Percentiles rank a stretch among this genome's conserved stretches.
Evolutionary conservation across 1,284 basidiomycete genomes (phyloP).

Genomic region (Malassezia equina): DNA sequence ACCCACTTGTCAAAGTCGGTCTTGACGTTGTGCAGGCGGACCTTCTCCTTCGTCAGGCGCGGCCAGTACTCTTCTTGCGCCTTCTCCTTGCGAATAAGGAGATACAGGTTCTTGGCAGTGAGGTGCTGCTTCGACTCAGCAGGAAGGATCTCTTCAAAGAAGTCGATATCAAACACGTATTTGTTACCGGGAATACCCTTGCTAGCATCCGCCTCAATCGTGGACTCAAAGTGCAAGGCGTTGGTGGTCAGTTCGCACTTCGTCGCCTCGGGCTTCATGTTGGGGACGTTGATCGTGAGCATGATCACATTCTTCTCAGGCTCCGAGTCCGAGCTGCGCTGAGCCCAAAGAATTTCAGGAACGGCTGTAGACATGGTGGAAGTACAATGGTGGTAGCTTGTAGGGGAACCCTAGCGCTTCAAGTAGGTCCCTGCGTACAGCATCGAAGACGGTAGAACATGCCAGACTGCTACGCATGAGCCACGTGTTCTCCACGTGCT

Average conservation of each 20-base stretch:
- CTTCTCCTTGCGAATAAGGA: slow-evolving; percentile 43
- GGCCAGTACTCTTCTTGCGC: slow-evolving; percentile 47
- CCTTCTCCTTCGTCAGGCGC: slow-evolving; percentile 47
- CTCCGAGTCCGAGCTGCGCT: slow-evolving; percentile 38
- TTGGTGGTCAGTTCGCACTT: slow-evolving; percentile 38
- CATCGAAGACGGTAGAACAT: slow-evolving; percentile 22
- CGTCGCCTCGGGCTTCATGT: slow-evolving; percentile 37
- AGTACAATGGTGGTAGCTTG: not conserved
- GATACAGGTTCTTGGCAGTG: slow-evolving; percentile 43
- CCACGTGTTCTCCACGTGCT: slow-evolving; percentile 11
- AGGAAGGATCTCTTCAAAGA: slow-evolving; percentile 44
- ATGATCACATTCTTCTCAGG: slow-evolving; percentile 45
- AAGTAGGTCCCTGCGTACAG: slow-evolving; percentile 9
- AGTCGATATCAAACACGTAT: slow-evolving; percentile 41
- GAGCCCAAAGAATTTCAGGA: slow-evolving; percentile 47
- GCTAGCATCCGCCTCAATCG: slow-evolving; percentile 27
- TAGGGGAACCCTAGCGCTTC: not conserved
- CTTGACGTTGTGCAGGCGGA: slow-evolving; percentile 48
- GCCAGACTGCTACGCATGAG: slow-evolving; percentile 1
- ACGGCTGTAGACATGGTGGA: slow-evolving; percentile 25
- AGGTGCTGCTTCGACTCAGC: slow-evolving; percentile 37
- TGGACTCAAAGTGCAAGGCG: slow-evolving; percentile 36
- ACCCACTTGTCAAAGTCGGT: slow-evolving; percentile 50
- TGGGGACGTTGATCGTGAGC: slow-evolving; percentile 47
- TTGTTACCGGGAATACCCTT: slow-evolving; percentile 38